Evolutionary conservation across 208 protist species (phyloP), one percentile per base, ranked within the genome.

Genomic region (Herpetomonas tarakana): DNA sequence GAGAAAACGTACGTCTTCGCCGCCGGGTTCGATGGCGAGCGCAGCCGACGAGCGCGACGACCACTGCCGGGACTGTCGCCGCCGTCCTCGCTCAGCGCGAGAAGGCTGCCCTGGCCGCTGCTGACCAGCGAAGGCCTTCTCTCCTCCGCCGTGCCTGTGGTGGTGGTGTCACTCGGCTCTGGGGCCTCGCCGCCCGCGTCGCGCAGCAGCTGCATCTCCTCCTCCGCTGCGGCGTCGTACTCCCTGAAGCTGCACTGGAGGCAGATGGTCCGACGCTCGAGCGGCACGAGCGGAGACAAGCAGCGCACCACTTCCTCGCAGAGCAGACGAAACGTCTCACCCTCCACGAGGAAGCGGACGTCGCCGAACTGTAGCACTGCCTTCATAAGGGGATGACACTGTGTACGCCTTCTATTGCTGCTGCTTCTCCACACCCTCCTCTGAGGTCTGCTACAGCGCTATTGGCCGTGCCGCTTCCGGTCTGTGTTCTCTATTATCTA

Each of bases 331-430:
- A 73, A 83, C 55, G 66, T 59, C 22, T 64, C 60, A 44, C 64
- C 74, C 21, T 79, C 74, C 1, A 76, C 26, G 12, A 82, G 12
- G 45, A 86, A 76, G 27, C 65, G 68, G 25, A 69, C 68, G 2
- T 61, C 63, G 19, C 70, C 74, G 19, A 78, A 58, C 58, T 75
- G 57, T 0, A 81, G 54, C 52, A 81, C 19, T 1, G 74, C 74
- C 46, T 64, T 73, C 78, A 79, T 81, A 16, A 19, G 25, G 28
- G 45, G 39, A 52, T 54, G 22, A 22, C 24, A 9, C 11, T 21
- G 14, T 14, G 28, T 29, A 30, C 26, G 35, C 26, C 21, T 64
- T 56, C 7, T n/a, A 25, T 45, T 44, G 11, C 6, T 27, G 18
- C 35, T 3, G 18, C 28, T 7, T 52, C 47, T 7, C 35, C 35